Evolutionary conservation across 441 rosid species (phyloP), one percentile per base, ranked within the genome.

Genomic region (Erodium trifolium): DNA sequence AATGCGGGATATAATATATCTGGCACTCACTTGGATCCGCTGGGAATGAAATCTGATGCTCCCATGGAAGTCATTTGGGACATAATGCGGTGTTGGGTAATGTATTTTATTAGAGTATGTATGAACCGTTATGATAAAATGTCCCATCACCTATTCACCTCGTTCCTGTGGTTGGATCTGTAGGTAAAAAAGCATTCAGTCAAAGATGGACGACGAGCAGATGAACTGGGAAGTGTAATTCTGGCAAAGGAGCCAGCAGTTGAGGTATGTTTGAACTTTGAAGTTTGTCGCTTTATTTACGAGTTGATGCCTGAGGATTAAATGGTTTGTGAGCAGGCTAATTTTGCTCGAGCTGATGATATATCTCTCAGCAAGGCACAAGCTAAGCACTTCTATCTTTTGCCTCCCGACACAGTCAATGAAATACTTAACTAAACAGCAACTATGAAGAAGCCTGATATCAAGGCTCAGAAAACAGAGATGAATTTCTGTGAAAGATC

Each of bases 21-120:
- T 0, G 99, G 98, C 66, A 84, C 97, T 43, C 99, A 92, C 73
- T 97, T 90, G 68, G 86, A 88, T 65, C 97, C 98, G 0, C 79
- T 94, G 4, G 99, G 97, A 75, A 80, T 90, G 49, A 94, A 94
- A 78, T 86, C 97, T 34, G 94, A 94, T 84, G 98, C 97, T 68
- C 96, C 99, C 17, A 94, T 91, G 97, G 87, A 87, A 67, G 88
- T 91, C 62, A 87, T 94, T 66, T 91, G 99, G 97, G 97, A 94
- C 81, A 91, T 91, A 66, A 91, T 94, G 97, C 93, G 97, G 62
- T 88, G 97, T 84, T 94, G 99, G 98, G 99, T 91, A 87, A 85
- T 82, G 64, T n/a, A n/a, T n/a, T n/a, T n/a, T n/a, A n/a, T n/a
- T n/a, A n/a, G n/a, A n/a, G n/a, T n/a, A n/a, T n/a, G n/a, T n/a